A percentile compares a stretch with the other conserved stretches of the same genome.
Evolutionary conservation across 768 basidiomycete genomes (phyloP).

Genomic region (Russula earlei): DNA sequence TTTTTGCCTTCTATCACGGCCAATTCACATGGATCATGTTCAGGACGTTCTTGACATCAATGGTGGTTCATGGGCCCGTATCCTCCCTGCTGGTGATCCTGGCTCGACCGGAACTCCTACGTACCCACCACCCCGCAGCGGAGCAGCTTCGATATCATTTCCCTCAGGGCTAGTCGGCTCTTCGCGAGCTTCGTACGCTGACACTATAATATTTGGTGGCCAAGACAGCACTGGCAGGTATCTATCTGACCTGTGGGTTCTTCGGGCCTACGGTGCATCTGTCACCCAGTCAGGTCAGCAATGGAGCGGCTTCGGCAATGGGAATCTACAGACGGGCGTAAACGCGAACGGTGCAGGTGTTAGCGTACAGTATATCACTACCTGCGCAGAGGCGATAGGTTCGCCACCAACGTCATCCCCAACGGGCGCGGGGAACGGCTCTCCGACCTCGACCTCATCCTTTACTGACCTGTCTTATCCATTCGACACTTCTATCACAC

Average conservation of each 20-base stretch:
- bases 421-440: constrained; percentile 13
- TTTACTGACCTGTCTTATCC: background rate
- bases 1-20: background rate
- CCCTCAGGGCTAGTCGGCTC: constrained; percentile 46
- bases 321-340: constrained; percentile 50
- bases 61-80: constrained; percentile 59
- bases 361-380: constrained; percentile 43
- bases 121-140: constrained; percentile 62
- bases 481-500: constrained; percentile 36
- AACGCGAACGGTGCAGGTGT: constrained; percentile 64
- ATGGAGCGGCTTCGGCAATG: constrained; percentile 61
- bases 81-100: constrained; percentile 72
- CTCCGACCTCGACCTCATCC: constrained; percentile 19
- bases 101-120: constrained; percentile 34
- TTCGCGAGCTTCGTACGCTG: constrained; percentile 40
- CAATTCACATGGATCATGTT: background rate
- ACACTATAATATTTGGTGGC: constrained; percentile 75
- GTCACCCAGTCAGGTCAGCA: constrained; percentile 43
- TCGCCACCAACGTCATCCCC: background rate
- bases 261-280: constrained; percentile 60
- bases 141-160: constrained; percentile 56
- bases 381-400: constrained; percentile 43
- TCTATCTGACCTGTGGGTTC: constrained; percentile 68
- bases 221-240: constrained; percentile 56
- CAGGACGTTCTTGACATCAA: constrained; percentile 55